Evolutionary conservation across 2,329 filamentous ascomycete species (phyloP), one percentile per base, ranked within the genome.

Genomic region (Fusarium nygamai): DNA sequence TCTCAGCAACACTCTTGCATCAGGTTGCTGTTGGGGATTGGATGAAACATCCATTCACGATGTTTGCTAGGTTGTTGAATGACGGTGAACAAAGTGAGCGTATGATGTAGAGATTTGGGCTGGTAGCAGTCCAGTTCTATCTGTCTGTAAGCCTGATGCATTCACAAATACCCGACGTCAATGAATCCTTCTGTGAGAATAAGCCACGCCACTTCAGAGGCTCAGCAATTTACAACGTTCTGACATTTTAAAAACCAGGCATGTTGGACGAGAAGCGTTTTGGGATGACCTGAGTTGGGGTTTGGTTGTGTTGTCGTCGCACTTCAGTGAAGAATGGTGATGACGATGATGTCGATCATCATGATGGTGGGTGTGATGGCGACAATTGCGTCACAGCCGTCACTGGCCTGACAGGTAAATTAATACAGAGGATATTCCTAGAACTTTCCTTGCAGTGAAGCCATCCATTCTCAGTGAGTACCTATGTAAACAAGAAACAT

Each of bases 331-430:
- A 70, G 50, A 70, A 75, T 51, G 64, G 53, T 27, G 44, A 66
- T 74, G 72, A 74, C 72, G 69, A 72, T 70, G 68, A 68, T 71
- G 71, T 63, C 67, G 71, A 74, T 74, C 66, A 12, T 59, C 48
- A 39, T 59, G 43, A 63, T 62, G 62, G 47, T 61, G 73, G 64
- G 67, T 58, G 58, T 27, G 59, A 74, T 17, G 71, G 63, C 47
- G 20, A 62, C 71, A 72, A 65, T 72, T 74, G 72, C 71, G 72
- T 74, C 71, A 74, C 64, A 57, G 19, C 41, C 61, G 38, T 48
- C 61, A 68, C 48, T 34, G 36, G 67, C 62, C 61, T 50, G 46
- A 22, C 43, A 27, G 10, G 9, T 22, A 24, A 16, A 22, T 31
- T 31, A 11, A 24, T 39, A 38, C 27, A n/a, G 39, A 56, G 34